Evolutionary conservation across 768 basidiomycete species (phyloP), one percentile per base, ranked within the genome.

Genomic region (Crucibulum laeve): DNA sequence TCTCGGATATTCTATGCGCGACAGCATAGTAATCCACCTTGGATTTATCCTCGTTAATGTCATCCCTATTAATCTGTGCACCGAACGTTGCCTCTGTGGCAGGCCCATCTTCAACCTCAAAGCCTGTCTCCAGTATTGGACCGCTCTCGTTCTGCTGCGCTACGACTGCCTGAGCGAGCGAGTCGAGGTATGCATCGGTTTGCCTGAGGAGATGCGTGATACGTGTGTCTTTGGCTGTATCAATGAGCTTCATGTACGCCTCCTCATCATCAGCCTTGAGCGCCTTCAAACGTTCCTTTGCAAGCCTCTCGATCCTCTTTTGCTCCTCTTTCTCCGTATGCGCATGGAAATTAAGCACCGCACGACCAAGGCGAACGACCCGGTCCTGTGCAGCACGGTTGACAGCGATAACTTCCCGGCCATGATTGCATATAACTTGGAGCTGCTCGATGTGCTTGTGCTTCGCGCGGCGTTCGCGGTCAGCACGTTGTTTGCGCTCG

Each of bases 251-350:
- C 80, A 97, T 86, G 65, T 99, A 99, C n/a, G 91, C 94, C 66
- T 97, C 96, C 71, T 99, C 96, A 69, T 99, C 95, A 59, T 98
- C 94, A 22, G 88, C 88, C 68, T 95, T 93, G 53, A 98, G 82
- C 5, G 95, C 96, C 70, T 90, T 92, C 50, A 99, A 70, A 89
- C 94, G 92, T 64, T 98, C 96, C 71, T 98, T 98, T 36, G 88
- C 84, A 35, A 99, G 82, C 44, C 92, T 75, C 67, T 98, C 96
- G 52, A 99, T 88, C 21, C 95, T 80, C 62, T 93, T 92, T 77
- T 94, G 91, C 63, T 99, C 96, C 65, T 98, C 95, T 71, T 91
- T 94, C 71, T 99, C 96, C 1, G 93, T 92, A 50, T 84, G 81
- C 13, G 71, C 71, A 61, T 99, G 96, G 74, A 94, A 91, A 44